phyloP scores from a whole-genome alignment of 768 basidiomycete genomes.

The Flagelloscypha sp. region DNA sequence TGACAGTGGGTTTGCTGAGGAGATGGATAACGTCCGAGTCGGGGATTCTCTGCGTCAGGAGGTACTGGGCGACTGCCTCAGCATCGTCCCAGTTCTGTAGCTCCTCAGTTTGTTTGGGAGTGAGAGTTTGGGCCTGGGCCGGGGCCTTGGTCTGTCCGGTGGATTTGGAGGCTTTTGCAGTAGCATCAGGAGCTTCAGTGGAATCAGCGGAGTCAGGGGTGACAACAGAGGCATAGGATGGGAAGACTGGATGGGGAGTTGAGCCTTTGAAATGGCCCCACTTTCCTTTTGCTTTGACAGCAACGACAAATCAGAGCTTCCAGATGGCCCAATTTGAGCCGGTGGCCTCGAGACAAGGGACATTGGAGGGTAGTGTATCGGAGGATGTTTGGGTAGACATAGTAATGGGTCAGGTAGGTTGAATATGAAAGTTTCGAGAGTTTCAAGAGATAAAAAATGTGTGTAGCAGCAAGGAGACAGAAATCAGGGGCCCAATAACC shows the following conservation, averaged over 20 bases:
- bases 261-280: conserved; percentile 13
- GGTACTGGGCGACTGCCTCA: conserved; percentile 15
- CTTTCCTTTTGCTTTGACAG: conserved; percentile 9
- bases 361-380: conserved; percentile 5
- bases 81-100: conserved; percentile 21
- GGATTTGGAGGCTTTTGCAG: conserved; percentile 29
- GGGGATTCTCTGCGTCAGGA: conserved; percentile 8
- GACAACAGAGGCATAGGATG: neutral
- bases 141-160: conserved; percentile 21
- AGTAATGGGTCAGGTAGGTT: no score
- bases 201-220: neutral
- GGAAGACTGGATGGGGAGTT: neutral
- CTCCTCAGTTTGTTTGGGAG: no score
- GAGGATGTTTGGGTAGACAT: conserved; percentile 8
- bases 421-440: no score
- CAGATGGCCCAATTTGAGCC: conserved; percentile 15
- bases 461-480: no score
- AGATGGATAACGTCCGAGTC: conserved; percentile 8
- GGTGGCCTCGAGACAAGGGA: conserved; percentile 14
- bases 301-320: conserved; percentile 4
- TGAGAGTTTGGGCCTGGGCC: conserved; percentile 24
- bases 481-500: no score
- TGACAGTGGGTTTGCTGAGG: conserved; percentile 7
- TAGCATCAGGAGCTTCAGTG: conserved; percentile 4
- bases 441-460: no score